Conservation (phyloP, 371 early-diverging fungal genomes). For the Massospora cicadina region DNA sequence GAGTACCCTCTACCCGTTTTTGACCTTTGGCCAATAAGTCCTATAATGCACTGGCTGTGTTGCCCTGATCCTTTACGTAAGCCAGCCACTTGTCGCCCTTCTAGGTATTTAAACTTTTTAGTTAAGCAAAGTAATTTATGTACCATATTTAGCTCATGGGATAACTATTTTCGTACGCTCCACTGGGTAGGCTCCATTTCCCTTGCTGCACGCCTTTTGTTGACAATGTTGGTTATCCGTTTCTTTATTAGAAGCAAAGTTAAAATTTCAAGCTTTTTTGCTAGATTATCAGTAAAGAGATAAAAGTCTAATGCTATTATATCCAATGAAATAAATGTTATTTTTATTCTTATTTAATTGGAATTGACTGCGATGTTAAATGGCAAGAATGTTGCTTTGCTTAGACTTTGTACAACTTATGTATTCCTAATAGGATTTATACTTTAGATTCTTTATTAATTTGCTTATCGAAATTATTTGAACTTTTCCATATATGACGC, state of each 20-base stretch:
- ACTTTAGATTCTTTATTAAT: too few relatives aligned
- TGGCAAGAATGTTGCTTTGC: too few relatives aligned
- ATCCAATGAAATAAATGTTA: too few relatives aligned
- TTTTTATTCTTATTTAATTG: too few relatives aligned
- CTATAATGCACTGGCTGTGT: background rate
- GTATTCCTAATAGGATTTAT: too few relatives aligned
- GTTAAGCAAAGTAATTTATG: background rate
- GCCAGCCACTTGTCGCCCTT: background rate
- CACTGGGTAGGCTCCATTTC: background rate
- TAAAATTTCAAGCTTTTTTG: background rate
- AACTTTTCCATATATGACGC: too few relatives aligned
- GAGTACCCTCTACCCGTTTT: background rate
- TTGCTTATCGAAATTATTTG: too few relatives aligned
- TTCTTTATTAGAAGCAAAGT: background rate
- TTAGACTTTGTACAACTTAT: too few relatives aligned
- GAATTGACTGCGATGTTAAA: too few relatives aligned
- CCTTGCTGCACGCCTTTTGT: background rate
- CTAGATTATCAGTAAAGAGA: too few relatives aligned
- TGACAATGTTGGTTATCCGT: background rate
- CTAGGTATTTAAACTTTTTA: background rate
- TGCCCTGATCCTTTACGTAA: background rate
- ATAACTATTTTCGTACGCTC: background rate
- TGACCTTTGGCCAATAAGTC: background rate
- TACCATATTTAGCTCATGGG: slow-evolving; percentile 5
- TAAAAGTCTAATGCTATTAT: too few relatives aligned